Base-by-base conservation (phyloP, 2,329 filamentous ascomycete genomes). In the Aspergillus calidoustus region DNA sequence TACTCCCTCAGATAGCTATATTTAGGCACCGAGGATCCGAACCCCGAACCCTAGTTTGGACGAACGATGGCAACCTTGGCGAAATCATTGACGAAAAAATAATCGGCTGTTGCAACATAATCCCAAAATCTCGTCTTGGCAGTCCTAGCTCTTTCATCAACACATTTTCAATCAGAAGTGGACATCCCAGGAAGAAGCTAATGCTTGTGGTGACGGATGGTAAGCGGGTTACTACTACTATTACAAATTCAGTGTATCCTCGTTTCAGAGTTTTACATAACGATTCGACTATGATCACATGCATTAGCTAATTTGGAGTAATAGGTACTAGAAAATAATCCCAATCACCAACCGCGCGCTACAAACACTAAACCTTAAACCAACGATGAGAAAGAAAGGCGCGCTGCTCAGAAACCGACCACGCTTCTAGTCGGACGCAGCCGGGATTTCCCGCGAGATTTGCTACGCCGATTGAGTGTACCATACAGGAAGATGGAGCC, bases 361-460 rank as follows among this genome's bases (percentile, higher is more conserved):
- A 52, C n/a, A 9, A 34, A 60, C 52, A 65, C 56, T 46, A 54
- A 54, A 54, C 38, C 38, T 59, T 53, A 47, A 59, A 53, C 28
- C 23, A 28, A 47, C 49, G 38, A 47, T 38, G 25, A 2, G 34
- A 46, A 25, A 46, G 22, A 7, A 30, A 5, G 34, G 11, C 34
- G 11, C 34, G 9, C 13, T 41, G 34, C 34, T 4, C 2, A 41
- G 15, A 6, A 15, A 13, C 9, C 13, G 34, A 15, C 34, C 8
- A 13, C 13, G 13, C 11, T 41, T 13, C 11, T 13, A 15, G 31
- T 41, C 34, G 34, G 34, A 41, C 15, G 34, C 34, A 41, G 15
- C 11, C 34, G 34, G 15, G 34, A 41, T 6, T 11, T 41, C 4
- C 9, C 11, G 15, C 34, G 34, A 15, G 15, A 41, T 15, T 41